Evolutionary conservation across 2,329 filamentous ascomycete genomes (phyloP), one percentile per base, ranked within the genome.

Genomic region (Capronia coronata): DNA sequence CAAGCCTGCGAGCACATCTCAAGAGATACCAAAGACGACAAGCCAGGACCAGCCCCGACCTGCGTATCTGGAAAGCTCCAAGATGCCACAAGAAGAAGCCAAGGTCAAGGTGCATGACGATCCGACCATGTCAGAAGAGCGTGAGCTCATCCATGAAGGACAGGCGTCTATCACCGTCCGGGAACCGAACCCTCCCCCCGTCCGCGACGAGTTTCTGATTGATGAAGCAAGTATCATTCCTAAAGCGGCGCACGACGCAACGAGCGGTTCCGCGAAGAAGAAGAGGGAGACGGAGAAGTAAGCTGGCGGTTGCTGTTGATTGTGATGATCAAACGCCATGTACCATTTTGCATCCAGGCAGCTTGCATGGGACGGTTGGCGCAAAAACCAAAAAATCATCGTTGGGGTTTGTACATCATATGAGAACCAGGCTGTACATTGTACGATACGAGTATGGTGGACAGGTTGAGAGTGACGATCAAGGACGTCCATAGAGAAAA

Each of bases 201-300:
- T 25, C 6, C 16, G 16, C 5, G 46, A 43, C 1, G 39, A 37
- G 2, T 25, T 19, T 6, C n/a, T 13, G 21, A 44, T 14, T 48
- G 25, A 43, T 19, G 40, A 48, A 29, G 16, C 44, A 10, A 35
- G 34, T 23, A 37, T 50, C 19, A 22, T 54, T 22, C 51, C 51
- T 2, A 42, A 38, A 30, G 51, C 46, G n/a, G 46, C 51, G 23
- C 46, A 50, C 35, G 47, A 54, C 23, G 51, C 43, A 4, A 35
- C 14, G n/a, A 19, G 19, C 18, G n/a, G 22, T 21, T 23, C 30
- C 11, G 42, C 18, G 6, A 27, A 34, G 16, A 32, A 16, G 14
- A 27, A 27, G 4, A 2, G 42, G 19, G 19, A 35, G n/a, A 38
- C 29, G 14, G 43, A 46, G 32, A 45, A 37, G 21, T 37, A 38